Evolutionary conservation across 805 yeast species (phyloP), one percentile per base, ranked within the genome.

Genomic region (Sungouiozyma intestinalis): DNA sequence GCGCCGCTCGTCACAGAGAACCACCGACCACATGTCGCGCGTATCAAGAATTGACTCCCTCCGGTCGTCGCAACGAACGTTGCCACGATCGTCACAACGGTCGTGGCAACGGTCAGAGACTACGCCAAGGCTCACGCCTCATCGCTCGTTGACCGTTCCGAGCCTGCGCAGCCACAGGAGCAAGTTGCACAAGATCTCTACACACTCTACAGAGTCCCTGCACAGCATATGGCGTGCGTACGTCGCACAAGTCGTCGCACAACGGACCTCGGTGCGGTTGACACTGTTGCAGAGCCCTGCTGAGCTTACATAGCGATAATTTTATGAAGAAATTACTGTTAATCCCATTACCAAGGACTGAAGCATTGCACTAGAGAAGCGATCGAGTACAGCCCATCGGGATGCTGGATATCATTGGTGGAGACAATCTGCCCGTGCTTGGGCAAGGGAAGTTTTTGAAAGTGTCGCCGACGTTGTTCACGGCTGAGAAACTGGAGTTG

Each of bases 401-500:
- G 29, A 24, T 24, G 29, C 11, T 24, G 29, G 29, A 24, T 24
- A 24, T 24, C 29, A 24, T 24, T 11, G 29, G 29, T 24, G 29
- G 29, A 24, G 29, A 24, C 29, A 24, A 11, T 24, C 24, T 17
- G n/a, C 37, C 37, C 24, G 16, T 14, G 35, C 33, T 27, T 20
- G 18, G 29, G 36, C 15, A 40, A 24, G 43, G 44, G 18, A 47
- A 41, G 38, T 57, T 51, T 41, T 38, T 58, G 36, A 60, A 60
- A 40, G 54, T 62, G 16, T 45, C 62, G 6, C 62, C 65, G 5
- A 55, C 46, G 40, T 45, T 60, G 17, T 62, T 61, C 44, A 59
- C 63, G 1, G 55, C 59, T 4, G 62, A 55, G 35, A 52, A 53
- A 32, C 35, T 59, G 24, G 55, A 57, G 39, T 35, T 47, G 14